Conservation (phyloP, 345 rosid genomes). For the Rubroshorea leprosula region DNA sequence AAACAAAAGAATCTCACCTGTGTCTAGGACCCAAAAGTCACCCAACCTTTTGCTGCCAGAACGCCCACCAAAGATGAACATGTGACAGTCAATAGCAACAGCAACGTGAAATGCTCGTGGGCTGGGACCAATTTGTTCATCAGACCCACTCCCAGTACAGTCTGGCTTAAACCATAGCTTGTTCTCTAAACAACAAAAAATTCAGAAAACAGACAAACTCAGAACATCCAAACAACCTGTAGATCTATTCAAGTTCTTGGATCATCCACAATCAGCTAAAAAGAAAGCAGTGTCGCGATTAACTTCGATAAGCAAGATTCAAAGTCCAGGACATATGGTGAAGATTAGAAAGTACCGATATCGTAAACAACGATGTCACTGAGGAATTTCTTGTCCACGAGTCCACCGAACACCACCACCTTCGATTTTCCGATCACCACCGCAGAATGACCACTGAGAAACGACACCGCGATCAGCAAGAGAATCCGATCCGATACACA, state of each 20-base stretch:
- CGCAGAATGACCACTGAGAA: too few relatives aligned
- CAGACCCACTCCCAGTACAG: constrained; percentile 77
- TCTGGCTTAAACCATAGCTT: constrained; percentile 90
- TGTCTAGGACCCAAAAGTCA: constrained; percentile 97
- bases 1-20: constrained; percentile 43
- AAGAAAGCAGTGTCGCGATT: background rate
- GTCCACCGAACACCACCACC: constrained; percentile 84
- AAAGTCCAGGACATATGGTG: too few relatives aligned
- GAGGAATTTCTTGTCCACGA: constrained; percentile 73
- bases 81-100: constrained; percentile 83
- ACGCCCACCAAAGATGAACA: constrained; percentile 97
- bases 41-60: constrained; percentile 75
- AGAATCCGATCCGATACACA: too few relatives aligned
- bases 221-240: background rate
- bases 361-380: constrained; percentile 69
- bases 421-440: constrained; percentile 78
- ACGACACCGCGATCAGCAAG: too few relatives aligned
- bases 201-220: background rate
- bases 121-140: constrained; percentile 79
- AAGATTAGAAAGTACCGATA: constrained; percentile 65
- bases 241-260: background rate
- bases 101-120: constrained; percentile 95
- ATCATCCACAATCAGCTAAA: background rate
- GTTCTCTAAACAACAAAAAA: constrained; percentile 44
- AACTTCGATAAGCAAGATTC: background rate